phyloP scores from a whole-genome alignment of 2,329 filamentous ascomycete genomes.

The Hansfordia pulvinata region DNA sequence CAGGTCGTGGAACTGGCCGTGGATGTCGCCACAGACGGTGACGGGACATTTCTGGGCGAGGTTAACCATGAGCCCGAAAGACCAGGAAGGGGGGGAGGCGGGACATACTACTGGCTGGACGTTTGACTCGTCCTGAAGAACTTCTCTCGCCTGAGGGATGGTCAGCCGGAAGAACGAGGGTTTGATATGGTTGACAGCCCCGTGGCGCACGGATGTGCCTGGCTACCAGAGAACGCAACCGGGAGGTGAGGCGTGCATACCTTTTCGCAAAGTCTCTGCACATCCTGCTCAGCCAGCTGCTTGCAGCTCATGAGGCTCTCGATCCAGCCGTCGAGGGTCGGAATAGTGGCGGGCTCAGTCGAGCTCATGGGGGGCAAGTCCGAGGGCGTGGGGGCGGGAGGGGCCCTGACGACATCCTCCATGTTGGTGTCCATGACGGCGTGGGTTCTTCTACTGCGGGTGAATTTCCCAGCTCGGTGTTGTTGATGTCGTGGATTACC shows the following conservation, averaged over 20 bases:
- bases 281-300: conserved; percentile 87
- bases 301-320: conserved; percentile 98
- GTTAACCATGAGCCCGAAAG: background rate
- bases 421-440: conserved; percentile 86
- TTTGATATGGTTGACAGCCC: no score
- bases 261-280: conserved; percentile 96
- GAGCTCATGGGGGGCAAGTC: conserved; percentile 57
- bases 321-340: conserved; percentile 95
- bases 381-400: no score
- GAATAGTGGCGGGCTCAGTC: conserved; percentile 74
- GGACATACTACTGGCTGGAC: conserved; percentile 87
- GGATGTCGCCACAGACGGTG: conserved; percentile 97
- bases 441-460: conserved; percentile 4
- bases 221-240: no score
- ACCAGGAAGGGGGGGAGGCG: conserved; percentile 1
- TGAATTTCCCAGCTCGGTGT: conserved; percentile 1
- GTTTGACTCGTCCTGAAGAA: conserved; percentile 94
- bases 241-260: conserved; percentile 46
- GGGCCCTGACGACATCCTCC: conserved; percentile 88
- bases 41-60: conserved; percentile 78
- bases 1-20: conserved; percentile 96
- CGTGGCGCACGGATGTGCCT: no score
- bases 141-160: conserved; percentile 65
- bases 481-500: background rate
- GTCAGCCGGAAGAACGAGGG: conserved; percentile 17